Base-by-base conservation (phyloP, 371 early-diverging fungal species). In the Apophysomyces trapeziformis region DNA sequence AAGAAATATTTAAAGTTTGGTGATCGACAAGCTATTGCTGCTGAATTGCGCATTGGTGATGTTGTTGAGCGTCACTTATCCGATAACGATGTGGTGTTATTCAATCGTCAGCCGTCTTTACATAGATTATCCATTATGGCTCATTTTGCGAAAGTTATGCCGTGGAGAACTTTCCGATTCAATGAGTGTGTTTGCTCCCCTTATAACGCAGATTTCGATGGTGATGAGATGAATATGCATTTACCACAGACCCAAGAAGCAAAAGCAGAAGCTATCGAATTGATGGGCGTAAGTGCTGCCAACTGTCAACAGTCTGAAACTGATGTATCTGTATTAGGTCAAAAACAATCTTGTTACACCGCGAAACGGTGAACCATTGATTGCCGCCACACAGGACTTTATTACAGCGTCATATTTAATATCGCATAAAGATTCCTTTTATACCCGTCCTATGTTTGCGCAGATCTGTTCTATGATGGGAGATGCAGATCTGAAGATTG, bases 171-270 rank as follows among this genome's bases (percentile, higher is more conserved):
- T 4, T 94, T 99, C 83, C 89, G 99, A 57, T 98, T 99, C 87
- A 99, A 99, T 77, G 99, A 99, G 78, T 99, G 98, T 88, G 99
- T 99, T 5, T 99, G 99, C 79, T 91, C 96, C 5, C 99, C 99
- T 26, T 99, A 99, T 75, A 99, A 99, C 80, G 99, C 99, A 44
- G 99, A 99, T 89, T 99, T 99, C 78, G 99, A 99, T 77, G 99
- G 99, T 70, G 99, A 99, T 82, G 99, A 99, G 82, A 99, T 99
- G 99, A 99, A 99, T 78, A 85, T 99, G 78, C 99, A 99, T 80
- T 93, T 99, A 7, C 99, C 99, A 13, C 99, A 99, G 80, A 99
- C 99, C 4, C 95, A 97, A 78, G 99, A 99, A 84, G 99, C 99
- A 1, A 89, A 97, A 38, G 93, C 98, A 2, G 99, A 99, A 76